Base-by-base conservation (phyloP, 2,329 filamentous ascomycete genomes). In the Cytospora leucostoma region DNA sequence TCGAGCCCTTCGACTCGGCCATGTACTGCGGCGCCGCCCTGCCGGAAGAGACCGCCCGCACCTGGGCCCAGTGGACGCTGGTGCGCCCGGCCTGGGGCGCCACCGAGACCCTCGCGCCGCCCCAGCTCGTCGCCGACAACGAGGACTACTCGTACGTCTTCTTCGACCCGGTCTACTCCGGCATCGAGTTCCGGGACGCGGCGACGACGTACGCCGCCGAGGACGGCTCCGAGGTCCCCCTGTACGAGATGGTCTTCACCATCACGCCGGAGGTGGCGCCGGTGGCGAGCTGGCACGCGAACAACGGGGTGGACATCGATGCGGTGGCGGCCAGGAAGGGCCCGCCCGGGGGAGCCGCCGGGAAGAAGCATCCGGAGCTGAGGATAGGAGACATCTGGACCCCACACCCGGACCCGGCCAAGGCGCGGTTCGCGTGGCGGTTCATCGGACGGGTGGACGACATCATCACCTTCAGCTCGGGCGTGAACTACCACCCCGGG, bases 391-490 rank as follows among this genome's bases (percentile, higher is more conserved):
- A 70, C 19, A 63, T 70, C 13, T 70, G 68, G 68, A 66, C 62
- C 11, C 66, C 64, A 11, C 68, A 70, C 27, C 66, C 67, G 5
- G 65, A 70, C 49, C 67, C 66, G 32, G 53, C 61, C 27, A 67
- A 67, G 59, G 63, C 67, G 2, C 27, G 33, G 4, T 66, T 59
- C 19, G 67, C 56, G 2, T 70, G 66, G 66, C 62, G 59, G 21
- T 70, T 67, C 21, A 61, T 51, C 1, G 68, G 67, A 15, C 64
- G 67, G n/a, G 67, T 65, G 10, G 71, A 73, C 37, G 56, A 58
- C 37, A 58, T 58, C 10, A 32, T 58, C n/a, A 11, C 56, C 13
- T 58, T 58, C 44, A 58, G 32, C 56, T 58, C 56, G 8, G 56
- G 56, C 17, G 56, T 58, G 12, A 58, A 58, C n/a, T 58, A 58